Evolutionary conservation across 129 eudicot species (phyloP), one percentile per base, ranked within the genome.

Genomic region (Tanacetum coccineum): DNA sequence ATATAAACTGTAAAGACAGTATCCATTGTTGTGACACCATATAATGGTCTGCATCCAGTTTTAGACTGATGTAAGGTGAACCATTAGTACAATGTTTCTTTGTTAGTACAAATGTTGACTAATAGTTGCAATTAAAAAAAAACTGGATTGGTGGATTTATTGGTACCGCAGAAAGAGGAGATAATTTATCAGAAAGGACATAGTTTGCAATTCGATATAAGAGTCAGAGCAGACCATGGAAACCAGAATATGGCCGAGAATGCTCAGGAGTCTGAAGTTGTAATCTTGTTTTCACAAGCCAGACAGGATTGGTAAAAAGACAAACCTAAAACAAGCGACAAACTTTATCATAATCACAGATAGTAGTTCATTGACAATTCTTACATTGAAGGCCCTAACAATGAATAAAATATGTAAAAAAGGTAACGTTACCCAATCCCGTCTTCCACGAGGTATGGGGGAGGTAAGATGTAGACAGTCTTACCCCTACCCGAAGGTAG

Each of bases 221-320:
- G 71, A 75, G 60, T 70, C 3, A 45, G 61, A 73, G 57, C 86
- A 67, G 18, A 93, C 99, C 95, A 68, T 84, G 86, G 68, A 93
- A 80, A 25, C 99, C 99, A 75, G 91, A 81, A 81, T 93, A 93
- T 73, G 84, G 92, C 7, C 73, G 96, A 53, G 67, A 65, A 68
- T 80, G 81, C 71, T 81, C 85, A 72, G 96, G 99, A 77, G 86
- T 94, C 81, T 94, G 99, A 75, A 94, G 95, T 69, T 94, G 99
- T 77, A 94, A 84, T 80, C 99, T 86, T 73, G 99, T 94, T 78
- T 94, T 94, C 64, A 94, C 89, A 51, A 94, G 95, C 99, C 99
- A 94, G 60, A 94, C 46, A 59, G 99, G 99, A 80, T 94, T 89
- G 79, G 99, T 94, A 80, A 87, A 81, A 25, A 89, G 54, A 77